Evolutionary conservation across 345 rosid genomes (phyloP).

Genomic region (Pugionium cornutum): DNA sequence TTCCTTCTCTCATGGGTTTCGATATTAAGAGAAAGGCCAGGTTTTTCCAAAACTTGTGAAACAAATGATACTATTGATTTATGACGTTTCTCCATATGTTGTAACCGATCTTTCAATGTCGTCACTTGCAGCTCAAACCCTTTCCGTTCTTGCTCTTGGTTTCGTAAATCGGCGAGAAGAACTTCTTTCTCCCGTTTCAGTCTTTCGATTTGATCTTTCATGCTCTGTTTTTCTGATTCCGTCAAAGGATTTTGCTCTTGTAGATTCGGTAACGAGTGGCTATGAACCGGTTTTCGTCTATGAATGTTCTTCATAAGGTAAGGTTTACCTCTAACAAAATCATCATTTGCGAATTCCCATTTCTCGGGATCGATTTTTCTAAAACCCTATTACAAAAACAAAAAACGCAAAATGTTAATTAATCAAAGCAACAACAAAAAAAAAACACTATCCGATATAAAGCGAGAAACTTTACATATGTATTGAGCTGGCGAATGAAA

Average conservation of each 20-base stretch:
- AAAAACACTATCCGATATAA: not conserved
- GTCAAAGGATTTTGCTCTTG: conserved; percentile 59
- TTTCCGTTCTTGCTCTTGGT: conserved; percentile 56
- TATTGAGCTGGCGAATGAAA: conserved; percentile 95
- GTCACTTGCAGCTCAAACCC: conserved; percentile 59
- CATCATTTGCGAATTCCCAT: conserved; percentile 95
- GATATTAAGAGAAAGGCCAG: conserved; percentile 53
- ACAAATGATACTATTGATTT: conserved; percentile 54
- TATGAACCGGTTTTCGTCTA: conserved; percentile 88
- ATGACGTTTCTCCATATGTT: conserved; percentile 63
- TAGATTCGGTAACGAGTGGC: conserved; percentile 70
- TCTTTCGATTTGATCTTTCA: conserved; percentile 64
- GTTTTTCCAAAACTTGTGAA: conserved; percentile 60
- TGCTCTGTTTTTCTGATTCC: conserved; percentile 64
- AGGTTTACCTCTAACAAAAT: conserved; percentile 73
- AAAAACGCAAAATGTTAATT: not conserved
- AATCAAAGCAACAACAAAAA: not conserved
- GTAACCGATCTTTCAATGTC: conserved; percentile 62
- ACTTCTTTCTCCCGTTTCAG: conserved; percentile 57
- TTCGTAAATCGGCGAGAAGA: conserved; percentile 55
- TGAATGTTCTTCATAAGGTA: conserved; percentile 83
- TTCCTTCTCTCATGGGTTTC: conserved; percentile 67
- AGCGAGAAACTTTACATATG: conserved; percentile 55
- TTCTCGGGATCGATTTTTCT: conserved; percentile 78
- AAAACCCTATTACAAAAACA: conserved; percentile 60